Percentiles rank a stretch among this genome's conserved stretches.
These are phyloP conservation scores for Aureobasidium lini DNA, from an alignment of 2,329 filamentous ascomycete genomes.

Conservation along the genomic window DNA sequence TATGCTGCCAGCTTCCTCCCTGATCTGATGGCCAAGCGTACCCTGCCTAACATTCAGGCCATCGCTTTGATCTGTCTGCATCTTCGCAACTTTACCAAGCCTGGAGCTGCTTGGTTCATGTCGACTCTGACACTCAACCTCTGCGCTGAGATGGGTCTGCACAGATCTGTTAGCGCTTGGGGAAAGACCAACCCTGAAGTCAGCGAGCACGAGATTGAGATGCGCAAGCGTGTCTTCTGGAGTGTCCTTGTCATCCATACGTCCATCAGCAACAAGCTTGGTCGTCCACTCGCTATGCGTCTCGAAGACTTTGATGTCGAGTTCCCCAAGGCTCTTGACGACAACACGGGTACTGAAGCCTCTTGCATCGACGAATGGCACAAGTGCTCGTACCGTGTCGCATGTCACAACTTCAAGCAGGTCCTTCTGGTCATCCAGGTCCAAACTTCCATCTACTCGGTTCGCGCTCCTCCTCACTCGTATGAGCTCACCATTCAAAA, in stretches of 20 bases:
- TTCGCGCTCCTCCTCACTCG: slow-evolving; percentile 52
- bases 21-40: slow-evolving; percentile 54
- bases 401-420: slow-evolving; percentile 58
- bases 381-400: slow-evolving; percentile 62
- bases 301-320: slow-evolving; percentile 73
- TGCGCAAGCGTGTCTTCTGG: slow-evolving; percentile 76
- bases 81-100: slow-evolving; percentile 70
- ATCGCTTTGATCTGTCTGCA: slow-evolving; percentile 64
- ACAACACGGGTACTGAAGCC: slow-evolving; percentile 60
- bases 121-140: slow-evolving; percentile 57
- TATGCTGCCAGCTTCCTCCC: slow-evolving; percentile 64
- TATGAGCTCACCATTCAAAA: slow-evolving; percentile 58
- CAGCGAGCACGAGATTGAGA: slow-evolving; percentile 60
- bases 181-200: slow-evolving; percentile 36
- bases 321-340: slow-evolving; percentile 62
- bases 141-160: slow-evolving; percentile 67
- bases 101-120: slow-evolving; percentile 65
- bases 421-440: slow-evolving; percentile 64
- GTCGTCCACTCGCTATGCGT: slow-evolving; percentile 66
- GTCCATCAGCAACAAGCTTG: slow-evolving; percentile 66
- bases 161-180: slow-evolving; percentile 61
- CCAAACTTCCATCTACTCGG: slow-evolving; percentile 68
- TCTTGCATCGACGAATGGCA: slow-evolving; percentile 30
- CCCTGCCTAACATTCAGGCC: slow-evolving; percentile 63
- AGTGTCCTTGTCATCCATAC: slow-evolving; percentile 58